These are phyloP conservation scores for Atkinsonella texensis DNA, from an alignment of 2,329 filamentous ascomycete genomes.

Conservation along the genomic window DNA sequence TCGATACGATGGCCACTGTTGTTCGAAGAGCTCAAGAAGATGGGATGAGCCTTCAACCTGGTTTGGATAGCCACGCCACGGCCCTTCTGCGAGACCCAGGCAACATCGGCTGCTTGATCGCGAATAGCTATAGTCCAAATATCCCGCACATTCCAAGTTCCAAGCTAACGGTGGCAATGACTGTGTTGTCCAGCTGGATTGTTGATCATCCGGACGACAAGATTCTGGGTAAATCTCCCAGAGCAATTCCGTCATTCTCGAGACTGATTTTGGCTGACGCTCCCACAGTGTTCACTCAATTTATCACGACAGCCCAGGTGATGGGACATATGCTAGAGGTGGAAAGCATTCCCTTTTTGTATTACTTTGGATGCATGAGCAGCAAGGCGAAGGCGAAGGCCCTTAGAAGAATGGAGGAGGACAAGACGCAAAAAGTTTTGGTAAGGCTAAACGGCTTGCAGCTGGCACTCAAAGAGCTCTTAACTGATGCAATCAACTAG, in stretches of 20 bases:
- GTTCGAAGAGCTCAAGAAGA: rapidly evolving
- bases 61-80: conserved; percentile 13
- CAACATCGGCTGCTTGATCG: conserved; percentile 14
- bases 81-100: conserved; percentile 1
- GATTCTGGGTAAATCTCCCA: conserved; percentile 21
- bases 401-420: conserved; percentile 15
- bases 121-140: conserved; percentile 1
- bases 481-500: conserved; percentile 12
- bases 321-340: conserved; percentile 23
- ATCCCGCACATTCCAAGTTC: conserved; percentile 14
- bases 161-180: conserved; percentile 20
- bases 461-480: background rate
- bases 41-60: conserved; percentile 8
- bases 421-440: conserved; percentile 16
- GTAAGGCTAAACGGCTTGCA: conserved; percentile 15
- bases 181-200: conserved; percentile 21
- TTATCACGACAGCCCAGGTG: conserved; percentile 18
- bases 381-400: background rate
- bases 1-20: conserved; percentile 2
- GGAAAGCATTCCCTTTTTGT: conserved; percentile 22
- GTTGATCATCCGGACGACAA: conserved; percentile 22
- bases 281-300: conserved; percentile 24
- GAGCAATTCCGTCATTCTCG: rapidly evolving
- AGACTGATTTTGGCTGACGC: background rate
- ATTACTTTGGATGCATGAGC: conserved; percentile 21